Evolutionary conservation across 768 basidiomycete genomes (phyloP).

Genomic region (Amanita pseudoporphyria): DNA sequence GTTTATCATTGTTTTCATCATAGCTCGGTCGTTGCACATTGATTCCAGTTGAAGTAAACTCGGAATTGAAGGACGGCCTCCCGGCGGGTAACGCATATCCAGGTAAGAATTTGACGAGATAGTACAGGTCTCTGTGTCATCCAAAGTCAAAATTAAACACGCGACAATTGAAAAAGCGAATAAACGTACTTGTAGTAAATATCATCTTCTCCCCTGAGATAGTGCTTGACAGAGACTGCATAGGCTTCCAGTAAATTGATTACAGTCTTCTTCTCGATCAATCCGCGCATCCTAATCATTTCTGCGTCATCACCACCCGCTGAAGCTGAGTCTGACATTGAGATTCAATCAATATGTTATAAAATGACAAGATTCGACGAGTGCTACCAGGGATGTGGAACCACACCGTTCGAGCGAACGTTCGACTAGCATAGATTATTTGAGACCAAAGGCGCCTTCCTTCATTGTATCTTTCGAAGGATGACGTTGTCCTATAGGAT

Average conservation of each 20-base stretch:
- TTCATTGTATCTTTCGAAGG: constrained; percentile 72
- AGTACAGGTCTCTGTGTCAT: constrained; percentile 43
- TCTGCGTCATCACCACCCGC: constrained; percentile 14
- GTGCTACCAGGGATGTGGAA: constrained; percentile 50
- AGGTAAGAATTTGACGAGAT: constrained; percentile 66
- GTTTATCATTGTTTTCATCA: not conserved
- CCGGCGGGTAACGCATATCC: constrained; percentile 48
- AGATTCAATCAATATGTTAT: not conserved
- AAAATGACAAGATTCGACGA: not conserved
- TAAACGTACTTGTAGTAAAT: constrained; percentile 33
- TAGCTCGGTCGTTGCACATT: not conserved
- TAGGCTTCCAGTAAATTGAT: constrained; percentile 63
- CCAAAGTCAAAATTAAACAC: not conserved
- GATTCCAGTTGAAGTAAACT: not conserved
- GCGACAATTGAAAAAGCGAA: not conserved
- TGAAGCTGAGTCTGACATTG: constrained; percentile 15
- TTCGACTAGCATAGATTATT: constrained; percentile 48
- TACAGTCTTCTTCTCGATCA: constrained; percentile 61
- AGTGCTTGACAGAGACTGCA: constrained; percentile 59
- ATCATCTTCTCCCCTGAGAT: constrained; percentile 50
- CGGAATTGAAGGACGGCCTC: constrained; percentile 21
- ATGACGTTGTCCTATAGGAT: constrained; percentile 62
- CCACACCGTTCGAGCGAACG: constrained; percentile 55
- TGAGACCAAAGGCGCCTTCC: constrained; percentile 61
- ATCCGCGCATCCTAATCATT: constrained; percentile 31